Percentiles rank a stretch among this genome's conserved stretches.
phyloP scores from a whole-genome alignment of 2,329 filamentous ascomycete species.

The Aphanoascus verrucosus region DNA sequence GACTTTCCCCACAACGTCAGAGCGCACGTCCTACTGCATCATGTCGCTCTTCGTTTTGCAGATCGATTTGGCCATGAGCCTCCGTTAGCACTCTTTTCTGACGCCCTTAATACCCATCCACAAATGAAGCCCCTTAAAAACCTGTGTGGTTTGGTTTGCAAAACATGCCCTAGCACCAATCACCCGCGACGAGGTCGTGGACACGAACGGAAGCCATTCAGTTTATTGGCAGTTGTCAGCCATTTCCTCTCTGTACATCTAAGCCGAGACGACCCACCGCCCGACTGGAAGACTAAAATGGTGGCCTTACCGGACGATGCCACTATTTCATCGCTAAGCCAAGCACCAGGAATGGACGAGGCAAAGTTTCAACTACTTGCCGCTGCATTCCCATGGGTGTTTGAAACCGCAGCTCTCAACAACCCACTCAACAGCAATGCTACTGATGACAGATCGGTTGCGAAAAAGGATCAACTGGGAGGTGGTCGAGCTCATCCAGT shows the following conservation, averaged over 20 bases:
- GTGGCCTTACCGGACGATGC: conserved; percentile 46
- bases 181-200: conserved; percentile 13
- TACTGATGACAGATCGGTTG: not conserved
- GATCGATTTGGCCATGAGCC: conserved; percentile 48
- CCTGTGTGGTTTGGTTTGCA: conserved; percentile 47
- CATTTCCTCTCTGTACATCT: conserved; percentile 33
- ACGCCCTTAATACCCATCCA: conserved; percentile 46
- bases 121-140: conserved; percentile 48
- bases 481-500: not conserved
- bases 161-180: conserved; percentile 35
- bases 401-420: conserved; percentile 17
- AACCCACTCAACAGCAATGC: not conserved
- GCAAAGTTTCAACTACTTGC: conserved; percentile 44
- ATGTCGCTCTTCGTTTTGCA: conserved; percentile 49
- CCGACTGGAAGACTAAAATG: conserved; percentile 53
- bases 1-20: conserved; percentile 53
- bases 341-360: conserved; percentile 47
- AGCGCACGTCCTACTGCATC: conserved; percentile 53
- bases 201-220: conserved; percentile 21
- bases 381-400: conserved; percentile 41
- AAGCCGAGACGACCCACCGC: conserved; percentile 18
- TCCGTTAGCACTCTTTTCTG: conserved; percentile 49
- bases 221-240: conserved; percentile 25
- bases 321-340: conserved; percentile 29
- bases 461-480: conserved; percentile 1